Base-by-base conservation (phyloP, 768 basidiomycete species). In the Leccinum imitatum region DNA sequence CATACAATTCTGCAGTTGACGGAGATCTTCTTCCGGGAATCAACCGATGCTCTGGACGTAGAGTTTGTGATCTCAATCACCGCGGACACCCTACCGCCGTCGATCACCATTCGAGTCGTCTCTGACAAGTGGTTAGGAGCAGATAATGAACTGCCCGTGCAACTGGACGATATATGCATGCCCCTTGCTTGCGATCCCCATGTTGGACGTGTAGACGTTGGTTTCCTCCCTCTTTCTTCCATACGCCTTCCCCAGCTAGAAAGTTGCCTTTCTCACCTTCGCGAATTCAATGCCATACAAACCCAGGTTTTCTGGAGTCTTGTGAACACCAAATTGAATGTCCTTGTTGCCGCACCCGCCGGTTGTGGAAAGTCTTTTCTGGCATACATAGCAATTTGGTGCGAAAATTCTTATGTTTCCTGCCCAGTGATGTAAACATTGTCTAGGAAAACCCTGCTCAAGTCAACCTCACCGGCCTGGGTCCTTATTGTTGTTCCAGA, bases 41-140 rank as follows among this genome's bases (percentile, higher is more conserved):
- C 82, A 17, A 91, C 89, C 1, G 75, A 81, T 0, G 52, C 68
- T 4, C 61, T 95, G 35, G 78, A 87, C 39, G 76, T 88, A 33
- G 87, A 92, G 54, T 98, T 98, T 68, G 78, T 92, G 50, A 86
- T 98, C 56, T 84, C 93, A 0, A 81, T 97, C 50, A 78, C 84
- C 7, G 76, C 79, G 27, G 80, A 81, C 25, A 76, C 77, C 44
- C 78, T 82, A 4, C 90, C 91, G 0, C 76, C 86, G 3, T 85
- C 79, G 3, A 76, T 98, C 21, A 88, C 83, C 6, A 81, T 97
- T 57, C 85, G 91, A 17, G 87, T 85, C 39, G 83, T 92, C 50
- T 98, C 94, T 7, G 95, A 98, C 73, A 82, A 85, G 60, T 99
- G 97, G 97, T 79, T 97, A 64, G 93, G 93, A 3, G 90, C 95